Evolutionary conservation across 2,329 filamentous ascomycete species (phyloP).

Genomic region (Diaporthe ampelina): DNA sequence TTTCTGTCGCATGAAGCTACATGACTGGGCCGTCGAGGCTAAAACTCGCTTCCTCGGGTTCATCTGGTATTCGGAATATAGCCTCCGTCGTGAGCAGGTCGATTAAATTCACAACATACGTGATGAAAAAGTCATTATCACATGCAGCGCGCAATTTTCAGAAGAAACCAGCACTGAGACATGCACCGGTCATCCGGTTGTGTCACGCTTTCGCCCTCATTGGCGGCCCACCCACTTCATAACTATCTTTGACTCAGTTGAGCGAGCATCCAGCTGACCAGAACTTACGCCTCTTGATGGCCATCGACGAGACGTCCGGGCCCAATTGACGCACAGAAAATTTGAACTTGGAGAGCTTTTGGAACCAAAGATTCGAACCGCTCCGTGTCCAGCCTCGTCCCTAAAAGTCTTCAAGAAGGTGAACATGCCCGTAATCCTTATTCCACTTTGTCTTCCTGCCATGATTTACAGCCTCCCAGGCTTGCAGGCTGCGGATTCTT

Average conservation of each 20-base stretch:
- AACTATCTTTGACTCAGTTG: background rate
- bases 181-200: background rate
- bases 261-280: background rate
- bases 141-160: background rate
- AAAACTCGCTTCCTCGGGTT: background rate
- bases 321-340: background rate
- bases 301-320: no score
- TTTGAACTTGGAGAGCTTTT: background rate
- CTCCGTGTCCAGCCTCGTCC: background rate
- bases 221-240: background rate
- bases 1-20: background rate
- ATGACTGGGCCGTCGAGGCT: background rate
- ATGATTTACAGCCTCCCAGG: constrained; percentile 40
- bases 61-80: constrained; percentile 22
- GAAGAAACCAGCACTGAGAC: background rate
- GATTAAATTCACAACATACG: background rate
- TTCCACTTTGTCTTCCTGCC: constrained; percentile 41
- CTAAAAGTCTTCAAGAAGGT: constrained; percentile 10
- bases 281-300: background rate
- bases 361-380: background rate
- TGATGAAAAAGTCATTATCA: background rate
- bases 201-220: background rate
- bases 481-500: constrained; percentile 4
- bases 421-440: constrained; percentile 11
- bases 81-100: background rate